Base-by-base conservation (phyloP, 306 rosid genomes). In the Lagenaria siceraria region DNA sequence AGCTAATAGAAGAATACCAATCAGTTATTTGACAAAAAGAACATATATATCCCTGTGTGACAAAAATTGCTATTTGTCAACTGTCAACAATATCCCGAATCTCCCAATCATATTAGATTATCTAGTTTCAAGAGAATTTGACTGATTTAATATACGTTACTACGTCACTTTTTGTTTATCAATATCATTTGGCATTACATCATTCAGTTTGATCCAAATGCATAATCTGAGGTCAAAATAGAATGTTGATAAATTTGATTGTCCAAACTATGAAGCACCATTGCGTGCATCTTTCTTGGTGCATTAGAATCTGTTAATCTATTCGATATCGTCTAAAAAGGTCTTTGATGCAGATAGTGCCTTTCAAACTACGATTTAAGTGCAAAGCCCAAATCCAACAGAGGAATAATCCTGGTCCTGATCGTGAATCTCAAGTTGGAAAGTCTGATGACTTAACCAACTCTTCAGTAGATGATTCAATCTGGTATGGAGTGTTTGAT, bases 391-490 rank as follows among this genome's bases (percentile, higher is more conserved):
- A 81, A 76, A 79, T 64, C 79, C 86, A 78, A 71, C 86, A 87
- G 70, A 83, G 46, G 77, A 48, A 75, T 55, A 64, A 84, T 83
- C 73, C 60, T 64, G 75, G 83, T 82, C 73, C 36, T 51, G 80
- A 68, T 46, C 79, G 21, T 49, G 80, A 21, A 60, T 76, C 71
- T 78, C 83, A 70, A 19, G 58, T 29, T 12, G 79, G 80, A 11
- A 80, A 43, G 62, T 66, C 63, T 62, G 60, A 52, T 56, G 75
- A 18, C 17, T 78, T 78, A 31, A 75, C 61, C 7, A 82, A 82
- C 60, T 65, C 93, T 82, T 27, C 86, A 27, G 80, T 87, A 17
- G 86, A 90, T 80, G 96, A 95, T 86, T 82, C 83, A 55, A 88
- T 95, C 80, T 95, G 98, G 98, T 95, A 85, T 3, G 79, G 14